Conservation (phyloP, 257 asterid species). For the Anisodus acutangulus region DNA sequence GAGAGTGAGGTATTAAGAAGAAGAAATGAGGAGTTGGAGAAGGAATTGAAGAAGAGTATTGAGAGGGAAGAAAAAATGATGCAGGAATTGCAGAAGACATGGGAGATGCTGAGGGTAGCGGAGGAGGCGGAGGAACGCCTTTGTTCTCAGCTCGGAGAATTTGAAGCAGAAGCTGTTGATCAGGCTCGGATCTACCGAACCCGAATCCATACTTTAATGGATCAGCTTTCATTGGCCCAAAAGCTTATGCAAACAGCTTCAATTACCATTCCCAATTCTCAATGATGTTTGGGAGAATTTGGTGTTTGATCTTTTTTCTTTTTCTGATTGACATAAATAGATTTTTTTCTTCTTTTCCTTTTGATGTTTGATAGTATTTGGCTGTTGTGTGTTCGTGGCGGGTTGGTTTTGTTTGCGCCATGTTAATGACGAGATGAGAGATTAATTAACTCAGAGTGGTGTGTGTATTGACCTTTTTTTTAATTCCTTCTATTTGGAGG, state of each 20-base stretch:
- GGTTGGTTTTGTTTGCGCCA: not conserved
- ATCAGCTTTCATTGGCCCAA: conserved; percentile 53
- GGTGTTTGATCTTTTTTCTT: not conserved
- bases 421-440: not conserved
- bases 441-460: conserved; percentile 3
- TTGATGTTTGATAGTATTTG: conserved; percentile 1
- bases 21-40: conserved; percentile 77
- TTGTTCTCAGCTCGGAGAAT: conserved; percentile 79
- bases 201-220: conserved; percentile 40
- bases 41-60: conserved; percentile 52
- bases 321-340: not conserved
- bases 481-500: not conserved
- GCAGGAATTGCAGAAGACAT: conserved; percentile 48
- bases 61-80: conserved; percentile 69
- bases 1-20: conserved; percentile 49
- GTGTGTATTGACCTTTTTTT: not conserved
- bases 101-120: conserved; percentile 65
- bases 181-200: conserved; percentile 62
- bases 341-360: not conserved
- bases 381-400: not conserved
- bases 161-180: conserved; percentile 79
- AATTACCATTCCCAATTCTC: conserved; percentile 35
- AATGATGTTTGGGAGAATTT: not conserved
- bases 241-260: conserved; percentile 40
- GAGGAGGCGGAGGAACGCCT: conserved; percentile 93